Base-by-base conservation (phyloP, 371 early-diverging fungal species). In the Apophysomyces ossiformis region DNA sequence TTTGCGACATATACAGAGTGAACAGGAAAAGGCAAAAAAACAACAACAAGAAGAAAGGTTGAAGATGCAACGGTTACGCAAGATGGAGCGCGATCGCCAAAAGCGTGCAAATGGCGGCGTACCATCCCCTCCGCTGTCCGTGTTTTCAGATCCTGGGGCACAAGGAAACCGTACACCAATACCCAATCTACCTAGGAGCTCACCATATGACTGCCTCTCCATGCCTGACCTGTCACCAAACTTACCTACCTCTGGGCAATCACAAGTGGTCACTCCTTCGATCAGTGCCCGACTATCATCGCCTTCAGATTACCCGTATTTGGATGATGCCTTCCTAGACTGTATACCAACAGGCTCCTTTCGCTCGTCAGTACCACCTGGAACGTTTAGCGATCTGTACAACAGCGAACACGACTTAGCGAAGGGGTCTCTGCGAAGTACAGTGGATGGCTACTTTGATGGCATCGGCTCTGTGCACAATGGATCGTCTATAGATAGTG, bases 1-100 rank as follows among this genome's bases (percentile, higher is more conserved):
- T 9, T 77, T 92, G 37, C 69, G 73, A 1, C 47, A 65, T 26
- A 16, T 50, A 9, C 54, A 70, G 41, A 66, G 58, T n/a, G 60
- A 70, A 12, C 66, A 61, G 16, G 60, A 65, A 37, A 65, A 69
- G 63, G 66, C 60, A 7, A 64, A 71, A 54, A 65, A 67, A 39
- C 63, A 70, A 37, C 46, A 45, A 45, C 46, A 45, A 45, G 46
- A 45, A 45, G 46, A 45, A 13, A 45, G 46, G 46, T 7, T 45
- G 46, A 45, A 45, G 0, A 7, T 45, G 46, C 46, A 45, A 45
- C 38, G 58, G 58, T 58, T 36, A 62, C 45, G 43, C 43, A 62
- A 36, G 32, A 45, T 43, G 13, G 46, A 45, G 4, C 62, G 47
- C 46, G 46, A 62, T 32, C 37, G 37, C 41, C 61, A 43, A 7